Conservation (phyloP, 73 alveolate species). For the Tetrahymena malaccensis region DNA sequence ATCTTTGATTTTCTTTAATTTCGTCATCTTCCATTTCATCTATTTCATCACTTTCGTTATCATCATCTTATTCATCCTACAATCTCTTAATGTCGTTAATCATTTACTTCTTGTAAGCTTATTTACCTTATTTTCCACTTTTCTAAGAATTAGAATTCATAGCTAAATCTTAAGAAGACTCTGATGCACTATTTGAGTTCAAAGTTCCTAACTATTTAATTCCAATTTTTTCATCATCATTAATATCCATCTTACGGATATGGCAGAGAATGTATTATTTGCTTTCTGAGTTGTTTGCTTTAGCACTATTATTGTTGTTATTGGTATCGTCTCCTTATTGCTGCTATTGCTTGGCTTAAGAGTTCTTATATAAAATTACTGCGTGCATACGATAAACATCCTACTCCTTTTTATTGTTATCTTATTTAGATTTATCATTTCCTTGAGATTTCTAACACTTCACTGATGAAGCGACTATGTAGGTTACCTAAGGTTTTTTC, state of each 20-base stretch:
- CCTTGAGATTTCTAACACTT: constrained; percentile 60
- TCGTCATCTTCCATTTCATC: neutral
- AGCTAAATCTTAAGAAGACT: neutral
- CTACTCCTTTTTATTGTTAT: constrained; percentile 40
- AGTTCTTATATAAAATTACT: constrained; percentile 34
- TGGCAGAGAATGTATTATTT: neutral
- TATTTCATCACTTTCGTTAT: neutral
- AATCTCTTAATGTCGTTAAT: neutral
- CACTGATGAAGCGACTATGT: constrained; percentile 61
- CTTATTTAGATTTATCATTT: constrained; percentile 6
- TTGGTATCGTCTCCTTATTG: neutral
- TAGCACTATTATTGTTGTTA: neutral
- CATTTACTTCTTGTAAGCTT: neutral
- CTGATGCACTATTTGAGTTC: neutral
- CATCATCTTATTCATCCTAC: neutral
- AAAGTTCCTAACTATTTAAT: neutral
- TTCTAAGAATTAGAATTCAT: neutral
- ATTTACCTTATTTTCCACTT: neutral
- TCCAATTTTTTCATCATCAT: neutral
- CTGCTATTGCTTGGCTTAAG: neutral
- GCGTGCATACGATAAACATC: constrained; percentile 62
- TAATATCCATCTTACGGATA: neutral
- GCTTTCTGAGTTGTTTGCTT: neutral
- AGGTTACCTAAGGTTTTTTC: constrained; percentile 52
- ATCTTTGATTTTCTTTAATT: neutral